Base-by-base conservation (phyloP, 176 grass and related monocot genomes). In the Juncus effusus region DNA sequence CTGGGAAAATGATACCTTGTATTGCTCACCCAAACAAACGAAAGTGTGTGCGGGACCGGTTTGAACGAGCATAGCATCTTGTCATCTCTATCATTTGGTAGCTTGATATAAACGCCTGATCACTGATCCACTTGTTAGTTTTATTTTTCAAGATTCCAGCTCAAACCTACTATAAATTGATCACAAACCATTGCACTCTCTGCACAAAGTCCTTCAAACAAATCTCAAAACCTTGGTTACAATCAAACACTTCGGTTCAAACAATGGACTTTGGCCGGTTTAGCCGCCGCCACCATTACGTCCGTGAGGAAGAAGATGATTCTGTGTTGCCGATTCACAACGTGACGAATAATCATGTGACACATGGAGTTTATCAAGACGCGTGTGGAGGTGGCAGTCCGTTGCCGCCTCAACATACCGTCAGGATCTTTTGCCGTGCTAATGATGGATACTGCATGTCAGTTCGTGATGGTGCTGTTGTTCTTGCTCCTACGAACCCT, bases 361-460 rank as follows among this genome's bases (percentile, higher is more conserved):
- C 76, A 6, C 79, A 74, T 80, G 87, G 87, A 72, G 83, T 90
- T 62, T 76, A 90, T 72, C 37, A 79, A 10, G 82, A 86, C 9
- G 83, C 66, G 62, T 44, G 59, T 56, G 85, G 54, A 4, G 44
- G 85, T 7, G 72, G 78, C 0, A 62, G 70, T 1, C 4, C 61
- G 9, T 76, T 82, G 40, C 84, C 78, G 47, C 89, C 79, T n/a
- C 81, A 82, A 71, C 90, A 71, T 0, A 90, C 90, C 0, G 86
- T 90, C 61, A 81, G 85, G 77, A 71, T 95, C 38, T 86, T 79
- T 84, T 86, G 83, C 74, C 76, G 76, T 19, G 90, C 90, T 0
- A 79, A 78, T 81, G 82, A 83, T 8, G 74, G 74, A 65, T 90
- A 81, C 54, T 82, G 82, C 56, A 52, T 95, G 54, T 41, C 40